Base-by-base conservation (phyloP, 2,329 filamentous ascomycete species). In the Arthroderma sp. region DNA sequence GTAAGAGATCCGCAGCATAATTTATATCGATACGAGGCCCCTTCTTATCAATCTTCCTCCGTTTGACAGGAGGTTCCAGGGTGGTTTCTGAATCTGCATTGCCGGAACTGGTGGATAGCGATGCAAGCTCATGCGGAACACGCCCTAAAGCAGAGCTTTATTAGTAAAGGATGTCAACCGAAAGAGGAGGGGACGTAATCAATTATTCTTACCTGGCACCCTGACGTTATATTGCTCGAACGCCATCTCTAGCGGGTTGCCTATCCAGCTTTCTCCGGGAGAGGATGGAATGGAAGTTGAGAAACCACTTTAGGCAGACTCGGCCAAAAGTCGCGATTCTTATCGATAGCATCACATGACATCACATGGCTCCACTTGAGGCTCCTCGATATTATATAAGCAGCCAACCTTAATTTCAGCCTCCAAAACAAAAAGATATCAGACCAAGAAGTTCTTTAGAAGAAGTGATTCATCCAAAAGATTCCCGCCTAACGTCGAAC, bases 1-100 rank as follows among this genome's bases (percentile, higher is more conserved):
- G 47, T n/a, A 51, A 33, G 47, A 33, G 17, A 33, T 51, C 47
- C 47, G 47, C 47, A n/a, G 47, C 47, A 51, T 51, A 21, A 19
- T 51, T 5, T 7, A 51, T 13, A 33, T 51, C 47, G 19, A 51
- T 31, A 51, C 25, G 25, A 33, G 47, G 28, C 9, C 5, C 8
- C 2, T 51, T 31, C 15, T 31, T 51, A 33, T n/a, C 13, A 17
- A 51, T 31, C 28, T 31, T 51, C 33, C 23, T 51, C 8, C 47
- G 47, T 51, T 51, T 51, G 15, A 33, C 28, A 19, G 47, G 47
- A 13, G 47, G 47, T 15, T 51, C 47, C 23, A 31, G 7, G n/a
- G 15, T 3, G 21, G n/a, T n/a, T 31, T 51, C n/a, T 6, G 25
- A 31, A 9, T n/a, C 25, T 31, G 25, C 28, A 33, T 11, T 4